Evolutionary conservation across 495 filamentous ascomycete species (phyloP).

Genomic region (Ramalina intermedia): DNA sequence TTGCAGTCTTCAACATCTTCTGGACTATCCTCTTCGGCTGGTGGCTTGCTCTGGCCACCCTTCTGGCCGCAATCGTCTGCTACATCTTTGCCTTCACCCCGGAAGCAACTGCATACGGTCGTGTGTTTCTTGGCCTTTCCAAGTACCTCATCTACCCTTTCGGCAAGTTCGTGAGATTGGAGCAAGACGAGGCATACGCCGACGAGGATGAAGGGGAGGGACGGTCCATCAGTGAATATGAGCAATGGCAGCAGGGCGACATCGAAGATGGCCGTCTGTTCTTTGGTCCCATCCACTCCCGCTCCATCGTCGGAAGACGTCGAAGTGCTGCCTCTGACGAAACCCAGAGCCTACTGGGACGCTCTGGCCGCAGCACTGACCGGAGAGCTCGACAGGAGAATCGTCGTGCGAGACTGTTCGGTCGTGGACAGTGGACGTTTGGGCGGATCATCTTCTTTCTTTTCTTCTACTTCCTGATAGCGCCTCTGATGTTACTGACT

Average conservation of each 20-base stretch:
- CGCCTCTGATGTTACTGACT: constrained; percentile 74
- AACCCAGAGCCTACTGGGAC: constrained; percentile 76
- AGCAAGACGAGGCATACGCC: constrained; percentile 84
- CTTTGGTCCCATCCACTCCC: constrained; percentile 70
- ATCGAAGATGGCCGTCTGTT: constrained; percentile 89
- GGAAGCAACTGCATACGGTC: constrained; percentile 74
- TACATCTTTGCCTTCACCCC: constrained; percentile 65
- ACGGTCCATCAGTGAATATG: constrained; percentile 97
- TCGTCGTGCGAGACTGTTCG: constrained; percentile 78
- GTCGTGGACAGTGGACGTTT: constrained; percentile 87
- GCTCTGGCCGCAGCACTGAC: constrained; percentile 37
- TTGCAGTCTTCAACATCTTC: constrained; percentile 72
- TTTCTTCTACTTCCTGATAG: constrained; percentile 90
- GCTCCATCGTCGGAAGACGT: constrained; percentile 78
- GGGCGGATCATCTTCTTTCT: constrained; percentile 91
- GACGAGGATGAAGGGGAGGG: constrained; percentile 98
- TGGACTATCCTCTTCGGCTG: constrained; percentile 94
- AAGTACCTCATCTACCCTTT: constrained; percentile 91
- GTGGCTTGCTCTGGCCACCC: constrained; percentile 79
- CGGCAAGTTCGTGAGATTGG: constrained; percentile 83
- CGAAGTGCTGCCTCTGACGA: constrained; percentile 87
- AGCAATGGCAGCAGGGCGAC: constrained; percentile 97
- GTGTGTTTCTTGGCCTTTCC: constrained; percentile 68
- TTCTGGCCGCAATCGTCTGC: constrained; percentile 58
- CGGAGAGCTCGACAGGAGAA: constrained; percentile 38